A percentile compares a stretch with the other conserved stretches of the same genome.
Evolutionary conservation across 1,139 yeast species (phyloP).

Genomic region (Kodamaea plutei): DNA sequence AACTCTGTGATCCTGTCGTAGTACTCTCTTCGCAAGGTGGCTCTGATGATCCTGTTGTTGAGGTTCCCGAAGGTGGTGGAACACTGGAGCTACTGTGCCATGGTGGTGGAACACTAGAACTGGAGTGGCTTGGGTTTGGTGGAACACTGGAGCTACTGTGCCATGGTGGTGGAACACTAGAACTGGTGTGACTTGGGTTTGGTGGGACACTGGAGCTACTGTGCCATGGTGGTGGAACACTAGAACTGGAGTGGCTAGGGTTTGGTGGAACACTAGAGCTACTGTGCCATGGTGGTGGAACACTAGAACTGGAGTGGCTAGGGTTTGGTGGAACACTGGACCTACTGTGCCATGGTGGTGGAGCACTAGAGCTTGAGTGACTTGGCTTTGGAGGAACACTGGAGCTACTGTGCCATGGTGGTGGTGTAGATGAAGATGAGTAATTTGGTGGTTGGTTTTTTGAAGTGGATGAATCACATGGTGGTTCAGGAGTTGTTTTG

Average conservation of each 20-base stretch:
- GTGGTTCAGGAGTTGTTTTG: background rate
- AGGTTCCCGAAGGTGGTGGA: background rate
- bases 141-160: background rate
- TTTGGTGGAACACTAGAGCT: background rate
- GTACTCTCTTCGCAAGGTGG: too few relatives aligned
- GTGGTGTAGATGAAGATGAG: background rate
- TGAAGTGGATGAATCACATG: too few relatives aligned
- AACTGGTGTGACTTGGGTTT: background rate
- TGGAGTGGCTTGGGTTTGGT: background rate
- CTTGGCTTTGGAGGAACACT: background rate
- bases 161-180: slow-evolving; percentile 1
- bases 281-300: background rate
- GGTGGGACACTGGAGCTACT: background rate
- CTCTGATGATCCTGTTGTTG: too few relatives aligned
- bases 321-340: background rate
- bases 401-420: background rate
- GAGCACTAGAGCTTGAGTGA: background rate
- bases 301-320: background rate
- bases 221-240: background rate
- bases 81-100: background rate
- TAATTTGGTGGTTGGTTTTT: too few relatives aligned
- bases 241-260: background rate
- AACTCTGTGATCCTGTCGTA: too few relatives aligned
- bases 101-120: background rate
- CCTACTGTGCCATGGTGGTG: background rate